Evolutionary conservation across 768 basidiomycete species (phyloP).

Genomic region (Suillus subaureus): DNA sequence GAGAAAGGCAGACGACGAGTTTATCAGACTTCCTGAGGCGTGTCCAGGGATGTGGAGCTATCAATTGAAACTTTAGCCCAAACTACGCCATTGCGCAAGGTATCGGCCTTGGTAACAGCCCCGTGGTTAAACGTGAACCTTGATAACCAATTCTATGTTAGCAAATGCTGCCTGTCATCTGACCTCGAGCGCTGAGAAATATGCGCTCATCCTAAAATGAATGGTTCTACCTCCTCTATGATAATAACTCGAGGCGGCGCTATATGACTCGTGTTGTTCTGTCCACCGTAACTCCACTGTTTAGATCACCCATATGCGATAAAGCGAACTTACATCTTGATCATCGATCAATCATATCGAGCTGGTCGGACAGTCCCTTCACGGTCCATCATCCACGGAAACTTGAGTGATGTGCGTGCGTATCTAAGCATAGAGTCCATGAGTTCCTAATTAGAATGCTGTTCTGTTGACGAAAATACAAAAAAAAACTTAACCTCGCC

Average conservation of each 20-base stretch:
- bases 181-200: not conserved
- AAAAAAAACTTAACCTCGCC: not conserved
- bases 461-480: not conserved
- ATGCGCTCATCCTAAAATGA: not conserved
- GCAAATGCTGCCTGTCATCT: not conserved
- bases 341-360: not conserved
- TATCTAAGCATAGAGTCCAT: not conserved
- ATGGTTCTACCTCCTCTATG: not conserved
- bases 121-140: not conserved
- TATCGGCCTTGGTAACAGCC: not conserved
- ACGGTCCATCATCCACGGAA: not conserved
- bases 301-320: not conserved
- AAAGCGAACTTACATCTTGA: not conserved
- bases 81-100: not conserved
- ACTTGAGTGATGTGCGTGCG: not conserved
- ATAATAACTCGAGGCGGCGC: not conserved
- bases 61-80: not conserved
- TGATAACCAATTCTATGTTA: not conserved
- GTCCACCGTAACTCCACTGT: not conserved
- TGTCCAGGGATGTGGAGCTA: not conserved
- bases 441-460: not conserved
- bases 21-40: not conserved
- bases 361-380: not conserved
- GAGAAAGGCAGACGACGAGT: not conserved
- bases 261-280: not conserved